These are phyloP conservation scores for Astrothelium macrocarpum DNA, from an alignment of 495 filamentous ascomycete species.

Conservation along the genomic window DNA sequence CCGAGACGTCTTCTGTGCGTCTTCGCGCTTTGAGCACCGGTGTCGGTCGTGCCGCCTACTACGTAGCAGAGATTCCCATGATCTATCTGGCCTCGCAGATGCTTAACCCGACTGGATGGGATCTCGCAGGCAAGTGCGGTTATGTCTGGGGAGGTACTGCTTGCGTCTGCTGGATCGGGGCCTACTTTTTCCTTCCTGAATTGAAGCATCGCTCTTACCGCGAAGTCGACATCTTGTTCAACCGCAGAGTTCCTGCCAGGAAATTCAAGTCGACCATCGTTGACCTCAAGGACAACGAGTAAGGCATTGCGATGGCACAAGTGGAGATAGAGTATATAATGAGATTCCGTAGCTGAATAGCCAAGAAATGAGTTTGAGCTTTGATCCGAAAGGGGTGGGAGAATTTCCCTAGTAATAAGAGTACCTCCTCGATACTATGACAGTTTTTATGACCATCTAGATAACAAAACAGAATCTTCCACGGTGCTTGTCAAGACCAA, in stretches of 20 bases:
- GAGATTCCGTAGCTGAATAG: neutral
- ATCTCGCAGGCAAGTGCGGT: constrained; percentile 35
- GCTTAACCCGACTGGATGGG: constrained; percentile 35
- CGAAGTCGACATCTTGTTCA: constrained; percentile 14
- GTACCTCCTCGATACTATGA: neutral
- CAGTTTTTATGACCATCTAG: neutral
- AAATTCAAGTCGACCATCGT: constrained; percentile 14
- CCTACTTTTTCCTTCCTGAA: constrained; percentile 37
- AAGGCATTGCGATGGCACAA: constrained; percentile 3
- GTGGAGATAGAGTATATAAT: too few species aligned
- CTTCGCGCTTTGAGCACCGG: constrained; percentile 34
- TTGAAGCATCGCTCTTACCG: constrained; percentile 26
- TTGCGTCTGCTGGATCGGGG: constrained; percentile 28
- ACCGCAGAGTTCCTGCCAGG: constrained; percentile 7
- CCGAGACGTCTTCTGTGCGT: constrained; percentile 35
- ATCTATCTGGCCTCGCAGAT: constrained; percentile 30
- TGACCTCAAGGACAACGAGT: constrained; percentile 12
- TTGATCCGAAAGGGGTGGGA: neutral
- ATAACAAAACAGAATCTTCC: neutral
- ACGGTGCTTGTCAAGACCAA: neutral
- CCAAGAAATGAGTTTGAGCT: neutral
- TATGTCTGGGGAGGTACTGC: constrained; percentile 32
- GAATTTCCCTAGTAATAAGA: neutral
- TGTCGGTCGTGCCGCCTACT: constrained; percentile 30
- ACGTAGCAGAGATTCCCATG: constrained; percentile 28